A percentile compares a stretch with the other conserved stretches of the same genome.
Evolutionary conservation across 495 filamentous ascomycete species (phyloP).

Genomic region (Cenococcum geophilum): DNA sequence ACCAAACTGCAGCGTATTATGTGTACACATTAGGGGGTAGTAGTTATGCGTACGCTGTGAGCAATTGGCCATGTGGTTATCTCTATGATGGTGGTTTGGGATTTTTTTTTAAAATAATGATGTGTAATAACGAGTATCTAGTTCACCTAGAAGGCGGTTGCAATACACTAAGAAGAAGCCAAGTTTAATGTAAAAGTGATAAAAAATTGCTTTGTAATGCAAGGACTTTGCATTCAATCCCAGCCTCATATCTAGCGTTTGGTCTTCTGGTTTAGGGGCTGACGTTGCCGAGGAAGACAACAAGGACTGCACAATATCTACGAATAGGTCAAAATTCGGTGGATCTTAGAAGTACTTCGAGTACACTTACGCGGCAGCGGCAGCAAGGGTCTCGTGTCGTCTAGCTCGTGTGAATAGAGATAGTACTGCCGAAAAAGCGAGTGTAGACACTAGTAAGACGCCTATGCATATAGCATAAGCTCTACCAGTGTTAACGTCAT

Average conservation of each 20-base stretch:
- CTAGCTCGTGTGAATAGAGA: constrained; percentile 34
- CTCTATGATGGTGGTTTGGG: background rate
- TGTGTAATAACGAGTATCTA: no score
- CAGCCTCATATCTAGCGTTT: no score
- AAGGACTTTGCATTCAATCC: no score
- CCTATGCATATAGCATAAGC: constrained; percentile 21
- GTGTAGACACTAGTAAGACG: constrained; percentile 33
- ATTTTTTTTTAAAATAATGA: no score
- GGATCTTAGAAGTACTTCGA: background rate
- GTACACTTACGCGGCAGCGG: constrained; percentile 34
- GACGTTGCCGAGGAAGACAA: constrained; percentile 26
- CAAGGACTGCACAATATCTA: constrained; percentile 27
- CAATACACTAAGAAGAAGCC: no score
- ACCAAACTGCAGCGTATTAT: background rate
- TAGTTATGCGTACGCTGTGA: background rate
- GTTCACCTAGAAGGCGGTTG: no score
- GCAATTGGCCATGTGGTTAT: constrained; percentile 1
- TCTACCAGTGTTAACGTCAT: constrained; percentile 3
- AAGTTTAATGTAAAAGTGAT: no score
- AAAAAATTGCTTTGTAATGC: no score
- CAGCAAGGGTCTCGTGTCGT: constrained; percentile 36
- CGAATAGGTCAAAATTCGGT: background rate
- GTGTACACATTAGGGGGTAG: background rate
- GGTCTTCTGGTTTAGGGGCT: background rate
- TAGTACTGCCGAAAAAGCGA: constrained; percentile 33